Base-by-base conservation (phyloP, 768 basidiomycete genomes). In the Astraeus odoratus region DNA sequence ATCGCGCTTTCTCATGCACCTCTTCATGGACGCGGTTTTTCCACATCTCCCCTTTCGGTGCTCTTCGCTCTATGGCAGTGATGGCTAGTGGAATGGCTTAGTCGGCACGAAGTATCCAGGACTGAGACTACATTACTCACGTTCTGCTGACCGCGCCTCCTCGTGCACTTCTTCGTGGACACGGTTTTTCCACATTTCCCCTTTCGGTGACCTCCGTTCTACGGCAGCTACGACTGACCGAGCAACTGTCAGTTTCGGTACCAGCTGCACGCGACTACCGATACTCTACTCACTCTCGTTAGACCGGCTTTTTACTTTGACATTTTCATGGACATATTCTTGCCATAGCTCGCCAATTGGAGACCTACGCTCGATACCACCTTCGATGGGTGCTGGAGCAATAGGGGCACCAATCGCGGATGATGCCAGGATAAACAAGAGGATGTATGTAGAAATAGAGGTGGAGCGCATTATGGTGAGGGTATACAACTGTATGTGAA, bases 1-100 rank as follows among this genome's bases (percentile, higher is more conserved):
- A 9, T 22, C 42, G 24, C 19, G 36, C 25, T 29, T 46, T 48
- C n/a, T 51, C 57, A 37, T 39, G 33, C 30, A 49, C 46, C 31
- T 48, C 44, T 34, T 62, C 37, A 34, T 60, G 58, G 40, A 62
- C 47, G 18, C 51, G 48, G 30, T 47, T 42, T 55, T 51, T 60
- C 23, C 43, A 47, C 37, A 57, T 24, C 19, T 50, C 46, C 2
- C 52, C 57, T 15, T 15, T 10, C 6, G 37, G 51, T 1, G 47
- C 8, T 3, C 38, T 18, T 19, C 18, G 10, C 30, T 31, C 5
- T 13, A 38, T 9, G 1, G 9, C 23, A 5, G 6, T 29, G 27
- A 29, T 13, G n/a, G 30, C 12, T n/a, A 22, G n/a, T 22, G 7
- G 19, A 20, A 22, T 22, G 23, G 10, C 18, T 31, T 31, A n/a